Conservation (phyloP, 2,329 filamentous ascomycete genomes). For the Zasmidium angulare region DNA sequence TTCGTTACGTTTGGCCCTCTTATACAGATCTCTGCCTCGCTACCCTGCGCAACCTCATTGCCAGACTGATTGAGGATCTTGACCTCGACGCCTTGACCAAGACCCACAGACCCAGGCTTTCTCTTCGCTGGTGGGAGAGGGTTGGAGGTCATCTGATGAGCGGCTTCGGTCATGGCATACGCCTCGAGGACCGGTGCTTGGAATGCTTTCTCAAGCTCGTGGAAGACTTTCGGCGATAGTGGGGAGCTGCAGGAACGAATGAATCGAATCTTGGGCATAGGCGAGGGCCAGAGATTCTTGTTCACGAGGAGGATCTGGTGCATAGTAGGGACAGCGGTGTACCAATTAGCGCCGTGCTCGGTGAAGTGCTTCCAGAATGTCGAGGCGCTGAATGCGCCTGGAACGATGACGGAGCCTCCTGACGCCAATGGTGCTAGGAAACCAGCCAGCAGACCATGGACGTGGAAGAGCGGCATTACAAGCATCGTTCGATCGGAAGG, state of each 20-base stretch:
- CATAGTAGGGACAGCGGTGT: constrained; percentile 89
- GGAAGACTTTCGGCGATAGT: constrained; percentile 76
- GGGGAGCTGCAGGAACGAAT: constrained; percentile 86
- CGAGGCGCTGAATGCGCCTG: constrained; percentile 74
- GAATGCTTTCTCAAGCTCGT: constrained; percentile 73
- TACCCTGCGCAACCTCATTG: constrained; percentile 65
- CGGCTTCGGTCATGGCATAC: constrained; percentile 89
- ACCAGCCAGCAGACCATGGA: constrained; percentile 81
- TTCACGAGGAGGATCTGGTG: constrained; percentile 83
- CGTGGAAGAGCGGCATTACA: constrained; percentile 89
- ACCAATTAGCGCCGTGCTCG: constrained; percentile 78
- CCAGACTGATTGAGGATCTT: constrained; percentile 72
- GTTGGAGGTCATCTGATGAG: constrained; percentile 78
- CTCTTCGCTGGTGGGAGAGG: constrained; percentile 64
- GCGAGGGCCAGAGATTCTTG: constrained; percentile 58
- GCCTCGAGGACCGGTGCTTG: constrained; percentile 81
- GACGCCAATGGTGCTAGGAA: constrained; percentile 75
- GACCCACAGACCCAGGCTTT: constrained; percentile 77
- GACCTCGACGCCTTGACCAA: constrained; percentile 81
- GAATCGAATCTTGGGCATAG: constrained; percentile 74
- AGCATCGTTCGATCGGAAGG: constrained; percentile 74
- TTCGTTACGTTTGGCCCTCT: constrained; percentile 78
- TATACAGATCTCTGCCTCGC: constrained; percentile 80
- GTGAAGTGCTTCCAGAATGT: constrained; percentile 81
- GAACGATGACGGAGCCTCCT: constrained; percentile 77